Conservation (phyloP, 805 yeast genomes). For the Candida takata region DNA sequence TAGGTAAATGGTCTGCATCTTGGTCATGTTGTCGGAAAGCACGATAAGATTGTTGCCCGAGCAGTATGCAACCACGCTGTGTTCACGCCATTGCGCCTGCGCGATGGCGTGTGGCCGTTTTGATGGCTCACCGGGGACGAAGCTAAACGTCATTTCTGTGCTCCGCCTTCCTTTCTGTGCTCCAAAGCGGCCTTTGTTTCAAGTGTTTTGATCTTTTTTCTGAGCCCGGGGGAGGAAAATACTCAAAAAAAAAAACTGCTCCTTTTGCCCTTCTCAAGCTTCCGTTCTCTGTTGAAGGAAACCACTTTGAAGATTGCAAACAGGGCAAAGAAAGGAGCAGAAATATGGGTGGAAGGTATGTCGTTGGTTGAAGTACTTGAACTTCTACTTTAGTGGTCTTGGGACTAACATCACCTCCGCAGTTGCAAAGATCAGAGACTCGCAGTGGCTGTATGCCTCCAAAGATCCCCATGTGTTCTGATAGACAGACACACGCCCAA, state of each 20-base stretch:
- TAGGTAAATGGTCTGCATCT: constrained; percentile 73
- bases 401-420: background rate
- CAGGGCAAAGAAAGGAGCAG: background rate
- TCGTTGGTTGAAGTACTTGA: constrained; percentile 3
- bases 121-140: constrained; percentile 85
- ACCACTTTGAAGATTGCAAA: too few relatives aligned
- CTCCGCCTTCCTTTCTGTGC: background rate
- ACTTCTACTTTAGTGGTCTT: too few relatives aligned
- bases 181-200: background rate
- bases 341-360: constrained; percentile 47
- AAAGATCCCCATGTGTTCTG: constrained; percentile 93
- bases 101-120: constrained; percentile 45
- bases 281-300: too few relatives aligned
- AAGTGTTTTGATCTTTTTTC: too few relatives aligned
- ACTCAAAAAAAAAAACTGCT: too few relatives aligned
- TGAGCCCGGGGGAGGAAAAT: too few relatives aligned
- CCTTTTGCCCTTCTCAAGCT: too few relatives aligned
- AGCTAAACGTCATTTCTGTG: constrained; percentile 50
- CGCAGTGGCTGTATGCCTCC: constrained; percentile 94
- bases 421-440: constrained; percentile 92
- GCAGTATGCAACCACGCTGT: constrained; percentile 58
- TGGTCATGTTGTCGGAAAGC: constrained; percentile 40
- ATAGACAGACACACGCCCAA: constrained; percentile 85
- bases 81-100: constrained; percentile 59
- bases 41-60: constrained; percentile 85